Conservation (phyloP, 768 basidiomycete genomes). For the Dacryopinax spathularia region DNA sequence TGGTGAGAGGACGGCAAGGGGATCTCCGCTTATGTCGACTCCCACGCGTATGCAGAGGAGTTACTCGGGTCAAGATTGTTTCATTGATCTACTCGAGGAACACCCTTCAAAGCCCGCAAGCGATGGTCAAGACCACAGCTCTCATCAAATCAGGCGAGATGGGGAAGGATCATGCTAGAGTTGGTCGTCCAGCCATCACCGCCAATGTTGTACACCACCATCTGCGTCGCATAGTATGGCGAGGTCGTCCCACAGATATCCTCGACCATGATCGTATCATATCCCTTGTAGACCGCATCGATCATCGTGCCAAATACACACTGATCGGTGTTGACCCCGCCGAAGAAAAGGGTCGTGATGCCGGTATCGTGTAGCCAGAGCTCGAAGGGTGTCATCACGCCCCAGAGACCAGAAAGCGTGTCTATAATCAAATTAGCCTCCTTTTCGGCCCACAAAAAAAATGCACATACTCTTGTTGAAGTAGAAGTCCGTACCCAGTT, state of each 20-base stretch:
- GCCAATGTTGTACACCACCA: conserved; percentile 39
- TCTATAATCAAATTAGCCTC: not conserved
- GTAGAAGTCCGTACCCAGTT: not conserved
- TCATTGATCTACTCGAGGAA: no score
- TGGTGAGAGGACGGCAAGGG: no score
- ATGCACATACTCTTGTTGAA: not conserved
- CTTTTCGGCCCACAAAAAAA: not conserved
- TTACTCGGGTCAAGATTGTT: no score
- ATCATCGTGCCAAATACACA: not conserved
- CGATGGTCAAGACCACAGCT: no score
- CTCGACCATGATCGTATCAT: not conserved
- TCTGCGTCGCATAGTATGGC: conserved; percentile 41
- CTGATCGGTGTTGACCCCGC: not conserved
- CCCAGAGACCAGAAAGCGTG: not conserved
- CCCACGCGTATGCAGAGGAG: no score
- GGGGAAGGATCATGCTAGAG: not conserved
- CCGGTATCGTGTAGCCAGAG: not conserved
- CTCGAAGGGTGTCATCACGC: not conserved
- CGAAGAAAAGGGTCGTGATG: not conserved
- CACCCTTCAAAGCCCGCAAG: no score
- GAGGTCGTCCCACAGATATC: conserved; percentile 45
- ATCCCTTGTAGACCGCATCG: not conserved
- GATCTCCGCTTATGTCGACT: no score
- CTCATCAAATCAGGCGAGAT: not conserved
- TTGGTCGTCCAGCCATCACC: not conserved